A percentile compares a stretch with the other conserved stretches of the same genome.
These are phyloP conservation scores for Termitomyces heimii DNA, from an alignment of 768 basidiomycete genomes.

Conservation along the genomic window DNA sequence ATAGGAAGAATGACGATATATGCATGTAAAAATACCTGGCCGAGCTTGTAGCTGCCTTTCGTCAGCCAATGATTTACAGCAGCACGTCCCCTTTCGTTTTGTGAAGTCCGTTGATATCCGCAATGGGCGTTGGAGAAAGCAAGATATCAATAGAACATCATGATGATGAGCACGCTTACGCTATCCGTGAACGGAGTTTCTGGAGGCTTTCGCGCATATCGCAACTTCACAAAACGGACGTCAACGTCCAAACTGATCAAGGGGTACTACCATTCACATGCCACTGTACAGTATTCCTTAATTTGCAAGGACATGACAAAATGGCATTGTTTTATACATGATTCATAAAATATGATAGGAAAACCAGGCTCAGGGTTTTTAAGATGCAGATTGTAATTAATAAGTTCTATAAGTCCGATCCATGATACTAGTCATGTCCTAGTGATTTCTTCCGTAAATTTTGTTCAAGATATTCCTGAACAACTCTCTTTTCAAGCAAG, in stretches of 20 bases:
- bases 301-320: too few species aligned
- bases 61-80: neutral
- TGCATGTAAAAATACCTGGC: neutral
- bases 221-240: slow-evolving; percentile 37
- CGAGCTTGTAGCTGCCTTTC: neutral
- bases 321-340: too few species aligned
- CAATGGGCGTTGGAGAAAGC: slow-evolving; percentile 37
- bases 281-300: too few species aligned
- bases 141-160: slow-evolving; percentile 23
- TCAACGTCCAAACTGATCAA: too few species aligned
- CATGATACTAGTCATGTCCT: neutral
- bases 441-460: slow-evolving; percentile 65
- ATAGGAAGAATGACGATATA: neutral
- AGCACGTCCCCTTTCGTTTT: too few species aligned
- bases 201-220: slow-evolving; percentile 44
- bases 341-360: too few species aligned
- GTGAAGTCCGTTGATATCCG: too few species aligned
- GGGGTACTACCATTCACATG: too few species aligned
- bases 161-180: slow-evolving; percentile 31
- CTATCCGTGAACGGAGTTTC: slow-evolving; percentile 38
- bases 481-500: slow-evolving; percentile 54
- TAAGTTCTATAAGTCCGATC: neutral
- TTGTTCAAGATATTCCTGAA: slow-evolving; percentile 86
- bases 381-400: too few species aligned
- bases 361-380: too few species aligned